Evolutionary conservation across 495 filamentous ascomycete species (phyloP).

Genomic region (Peziza echinospora): DNA sequence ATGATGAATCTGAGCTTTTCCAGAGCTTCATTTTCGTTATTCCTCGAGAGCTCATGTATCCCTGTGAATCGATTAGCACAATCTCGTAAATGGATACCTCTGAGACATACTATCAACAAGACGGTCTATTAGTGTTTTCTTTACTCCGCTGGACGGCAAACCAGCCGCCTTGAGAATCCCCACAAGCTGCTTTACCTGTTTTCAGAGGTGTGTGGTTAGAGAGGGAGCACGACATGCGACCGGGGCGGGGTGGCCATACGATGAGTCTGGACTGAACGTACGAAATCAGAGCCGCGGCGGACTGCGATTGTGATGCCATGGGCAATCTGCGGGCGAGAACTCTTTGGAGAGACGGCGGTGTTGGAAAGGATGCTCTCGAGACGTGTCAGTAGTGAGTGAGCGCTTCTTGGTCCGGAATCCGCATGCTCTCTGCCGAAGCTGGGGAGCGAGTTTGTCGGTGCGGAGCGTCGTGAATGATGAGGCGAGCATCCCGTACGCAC

Average conservation of each 20-base stretch:
- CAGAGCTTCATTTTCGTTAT: background rate
- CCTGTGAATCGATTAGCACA: constrained; percentile 1
- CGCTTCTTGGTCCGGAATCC: background rate
- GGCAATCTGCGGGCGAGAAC: too few relatives aligned
- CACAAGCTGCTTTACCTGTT: constrained; percentile 34
- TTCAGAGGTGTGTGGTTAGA: background rate
- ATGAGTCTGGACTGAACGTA: constrained; percentile 1
- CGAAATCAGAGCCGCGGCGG: background rate
- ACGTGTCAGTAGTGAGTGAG: background rate
- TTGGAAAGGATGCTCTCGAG: background rate
- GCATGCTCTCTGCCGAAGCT: background rate
- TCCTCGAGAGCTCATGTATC: background rate
- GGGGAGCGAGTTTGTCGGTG: too few relatives aligned
- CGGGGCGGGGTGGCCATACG: too few relatives aligned
- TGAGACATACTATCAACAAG: constrained; percentile 21
- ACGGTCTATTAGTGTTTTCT: constrained; percentile 53
- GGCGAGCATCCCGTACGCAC: too few relatives aligned
- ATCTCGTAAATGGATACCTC: background rate
- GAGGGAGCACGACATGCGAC: too few relatives aligned
- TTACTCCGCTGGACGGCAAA: constrained; percentile 55
- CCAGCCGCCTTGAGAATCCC: constrained; percentile 46
- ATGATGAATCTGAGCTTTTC: background rate
- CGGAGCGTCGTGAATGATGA: too few relatives aligned
- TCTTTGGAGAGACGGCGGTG: too few relatives aligned
- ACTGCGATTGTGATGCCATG: background rate